A percentile compares a stretch with the other conserved stretches of the same genome.
Conservation (phyloP, 1,139 yeast species). For the Pichia sp. region DNA sequence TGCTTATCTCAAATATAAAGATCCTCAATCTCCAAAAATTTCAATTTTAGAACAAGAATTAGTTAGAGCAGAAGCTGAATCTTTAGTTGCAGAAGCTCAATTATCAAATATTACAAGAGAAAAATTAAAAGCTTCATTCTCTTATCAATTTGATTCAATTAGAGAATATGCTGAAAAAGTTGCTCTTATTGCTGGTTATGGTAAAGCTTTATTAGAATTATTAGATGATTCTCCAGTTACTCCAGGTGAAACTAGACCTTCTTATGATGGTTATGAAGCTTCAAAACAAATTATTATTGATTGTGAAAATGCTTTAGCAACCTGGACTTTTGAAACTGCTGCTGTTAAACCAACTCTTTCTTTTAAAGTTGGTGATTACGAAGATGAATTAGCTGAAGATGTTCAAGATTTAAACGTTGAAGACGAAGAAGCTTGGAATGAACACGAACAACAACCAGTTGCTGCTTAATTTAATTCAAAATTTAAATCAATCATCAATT, state of each 20-base stretch:
- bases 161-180: constrained; percentile 81
- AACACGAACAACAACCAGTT: constrained; percentile 20
- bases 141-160: constrained; percentile 76
- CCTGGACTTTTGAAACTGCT: constrained; percentile 79
- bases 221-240: constrained; percentile 82
- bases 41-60: constrained; percentile 79
- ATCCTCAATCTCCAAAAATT: constrained; percentile 78
- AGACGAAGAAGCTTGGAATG: constrained; percentile 32
- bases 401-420: constrained; percentile 51
- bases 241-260: constrained; percentile 88
- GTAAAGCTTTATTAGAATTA: constrained; percentile 76
- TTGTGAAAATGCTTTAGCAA: constrained; percentile 76
- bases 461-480: constrained; percentile 19
- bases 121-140: constrained; percentile 77
- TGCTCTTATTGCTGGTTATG: constrained; percentile 84
- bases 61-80: constrained; percentile 88
- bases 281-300: constrained; percentile 81
- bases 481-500: not conserved
- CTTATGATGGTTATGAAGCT: constrained; percentile 83
- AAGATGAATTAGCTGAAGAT: constrained; percentile 41
- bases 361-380: constrained; percentile 65
- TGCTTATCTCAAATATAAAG: constrained; percentile 77
- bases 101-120: constrained; percentile 82
- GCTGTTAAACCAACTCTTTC: constrained; percentile 76
- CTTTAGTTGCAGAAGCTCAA: constrained; percentile 87